Conservation (phyloP, 2,329 filamentous ascomycete genomes). For the Chalaropsis thielavioides region DNA sequence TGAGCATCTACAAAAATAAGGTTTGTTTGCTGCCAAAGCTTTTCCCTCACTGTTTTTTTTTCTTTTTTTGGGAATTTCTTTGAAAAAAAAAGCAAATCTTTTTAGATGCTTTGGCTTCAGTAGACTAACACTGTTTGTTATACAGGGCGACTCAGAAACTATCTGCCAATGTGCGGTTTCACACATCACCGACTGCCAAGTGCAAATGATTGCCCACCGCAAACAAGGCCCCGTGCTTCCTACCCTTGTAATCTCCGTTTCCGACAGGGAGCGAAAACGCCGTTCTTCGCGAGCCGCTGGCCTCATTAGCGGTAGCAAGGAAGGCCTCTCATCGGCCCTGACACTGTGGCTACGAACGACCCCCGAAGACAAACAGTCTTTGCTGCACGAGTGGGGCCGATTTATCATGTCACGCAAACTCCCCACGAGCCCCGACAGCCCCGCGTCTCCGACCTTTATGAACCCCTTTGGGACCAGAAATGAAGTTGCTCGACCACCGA, state of each 20-base stretch:
- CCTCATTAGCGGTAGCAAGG: slow-evolving; percentile 35
- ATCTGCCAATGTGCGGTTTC: slow-evolving; percentile 39
- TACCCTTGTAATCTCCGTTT: slow-evolving; percentile 44
- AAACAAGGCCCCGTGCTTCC: slow-evolving; percentile 46
- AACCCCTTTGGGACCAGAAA: slow-evolving; percentile 37
- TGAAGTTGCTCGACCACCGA: slow-evolving; percentile 31
- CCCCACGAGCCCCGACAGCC: slow-evolving; percentile 37
- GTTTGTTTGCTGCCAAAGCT: slow-evolving; percentile 24
- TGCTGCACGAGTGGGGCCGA: slow-evolving; percentile 45
- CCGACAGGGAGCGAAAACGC: slow-evolving; percentile 48
- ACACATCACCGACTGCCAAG: slow-evolving; percentile 41
- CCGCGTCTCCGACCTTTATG: slow-evolving; percentile 38
- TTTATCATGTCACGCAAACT: slow-evolving; percentile 35
- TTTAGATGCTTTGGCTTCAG: neutral
- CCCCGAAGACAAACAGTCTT: slow-evolving; percentile 36
- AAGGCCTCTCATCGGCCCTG: slow-evolving; percentile 29
- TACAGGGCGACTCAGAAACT: slow-evolving; percentile 39
- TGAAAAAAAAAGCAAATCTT: neutral
- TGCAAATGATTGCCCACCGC: slow-evolving; percentile 44
- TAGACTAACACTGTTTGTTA: neutral
- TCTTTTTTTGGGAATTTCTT: too few species aligned
- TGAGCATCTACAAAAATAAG: slow-evolving; percentile 42
- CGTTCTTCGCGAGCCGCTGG: slow-evolving; percentile 49
- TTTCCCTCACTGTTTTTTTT: too few species aligned
- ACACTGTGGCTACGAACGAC: slow-evolving; percentile 42